phyloP scores from a whole-genome alignment of 2,329 filamentous ascomycete species.

The Fusarium agapanthi region DNA sequence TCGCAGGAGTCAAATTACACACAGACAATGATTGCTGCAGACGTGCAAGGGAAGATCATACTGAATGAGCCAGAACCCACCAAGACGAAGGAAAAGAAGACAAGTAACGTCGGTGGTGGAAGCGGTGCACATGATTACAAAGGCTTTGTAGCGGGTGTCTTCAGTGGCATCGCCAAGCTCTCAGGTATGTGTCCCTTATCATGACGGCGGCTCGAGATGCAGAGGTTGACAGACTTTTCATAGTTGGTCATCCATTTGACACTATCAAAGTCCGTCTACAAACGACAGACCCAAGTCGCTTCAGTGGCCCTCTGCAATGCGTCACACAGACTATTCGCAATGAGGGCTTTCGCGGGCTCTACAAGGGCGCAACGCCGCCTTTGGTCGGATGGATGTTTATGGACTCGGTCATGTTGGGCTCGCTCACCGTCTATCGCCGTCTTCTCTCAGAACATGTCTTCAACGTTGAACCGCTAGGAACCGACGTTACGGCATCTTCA shows the following conservation, averaged over 20 bases:
- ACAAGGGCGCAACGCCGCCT: constrained; percentile 93
- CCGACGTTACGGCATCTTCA: constrained; percentile 17
- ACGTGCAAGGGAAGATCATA: constrained; percentile 19
- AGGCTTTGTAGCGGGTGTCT: constrained; percentile 97
- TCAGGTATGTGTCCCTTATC: constrained; percentile 64
- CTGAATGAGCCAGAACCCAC: not conserved
- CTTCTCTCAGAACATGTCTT: constrained; percentile 85
- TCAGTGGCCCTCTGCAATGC: constrained; percentile 87
- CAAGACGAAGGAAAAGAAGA: constrained; percentile 4
- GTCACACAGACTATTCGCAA: constrained; percentile 83
- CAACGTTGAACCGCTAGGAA: constrained; percentile 51
- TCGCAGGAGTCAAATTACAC: not conserved
- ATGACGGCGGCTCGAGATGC: not conserved
- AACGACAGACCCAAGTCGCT: constrained; percentile 79
- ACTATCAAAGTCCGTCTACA: constrained; percentile 97
- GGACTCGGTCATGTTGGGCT: constrained; percentile 91
- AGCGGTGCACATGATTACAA: constrained; percentile 70
- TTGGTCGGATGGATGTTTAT: constrained; percentile 99
- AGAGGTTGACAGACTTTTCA: constrained; percentile 2
- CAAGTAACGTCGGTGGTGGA: not conserved
- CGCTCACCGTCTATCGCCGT: constrained; percentile 87
- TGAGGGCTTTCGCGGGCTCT: constrained; percentile 85
- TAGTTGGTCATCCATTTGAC: constrained; percentile 82
- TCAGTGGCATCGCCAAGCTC: constrained; percentile 91
- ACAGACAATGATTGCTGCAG: constrained; percentile 36